phyloP scores from a whole-genome alignment of 495 filamentous ascomycete genomes.

The Penicilliopsis zonata region DNA sequence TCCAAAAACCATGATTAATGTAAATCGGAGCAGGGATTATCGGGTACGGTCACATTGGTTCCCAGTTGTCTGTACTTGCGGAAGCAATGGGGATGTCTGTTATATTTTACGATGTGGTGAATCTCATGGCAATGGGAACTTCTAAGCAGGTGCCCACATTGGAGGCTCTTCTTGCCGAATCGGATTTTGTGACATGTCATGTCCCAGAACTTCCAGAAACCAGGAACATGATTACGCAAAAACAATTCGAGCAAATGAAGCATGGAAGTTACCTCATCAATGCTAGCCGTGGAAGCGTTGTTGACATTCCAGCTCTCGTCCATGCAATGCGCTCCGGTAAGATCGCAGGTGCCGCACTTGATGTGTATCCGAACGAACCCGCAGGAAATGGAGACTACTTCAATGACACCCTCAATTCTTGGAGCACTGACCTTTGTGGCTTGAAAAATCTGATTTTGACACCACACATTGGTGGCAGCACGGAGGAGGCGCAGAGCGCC shows the following conservation, averaged over 20 bases:
- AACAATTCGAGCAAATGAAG: constrained; percentile 82
- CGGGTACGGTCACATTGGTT: constrained; percentile 96
- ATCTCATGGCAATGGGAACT: constrained; percentile 85
- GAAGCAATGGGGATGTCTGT: constrained; percentile 97
- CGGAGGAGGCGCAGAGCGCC: constrained; percentile 93
- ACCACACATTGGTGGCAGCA: constrained; percentile 94
- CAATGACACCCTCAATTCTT: constrained; percentile 67
- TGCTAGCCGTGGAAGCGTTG: constrained; percentile 82
- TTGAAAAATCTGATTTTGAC: constrained; percentile 91
- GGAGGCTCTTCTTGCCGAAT: constrained; percentile 56
- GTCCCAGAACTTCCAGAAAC: constrained; percentile 92
- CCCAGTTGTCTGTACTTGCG: constrained; percentile 88
- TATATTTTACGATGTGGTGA: constrained; percentile 88
- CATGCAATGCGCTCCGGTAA: constrained; percentile 80
- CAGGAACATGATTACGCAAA: constrained; percentile 68
- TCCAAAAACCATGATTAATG: neutral
- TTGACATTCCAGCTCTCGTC: constrained; percentile 88
- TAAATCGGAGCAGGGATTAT: constrained; percentile 53
- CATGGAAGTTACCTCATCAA: constrained; percentile 89
- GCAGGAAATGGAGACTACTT: constrained; percentile 93
- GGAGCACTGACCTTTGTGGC: constrained; percentile 73
- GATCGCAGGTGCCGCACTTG: constrained; percentile 85
- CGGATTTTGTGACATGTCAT: constrained; percentile 90
- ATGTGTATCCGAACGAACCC: constrained; percentile 93
- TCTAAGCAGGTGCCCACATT: constrained; percentile 71